A percentile compares a stretch with the other conserved stretches of the same genome.
These are phyloP conservation scores for Sisymbrium irio DNA, from an alignment of 345 rosid genomes.

Conservation along the genomic window DNA sequence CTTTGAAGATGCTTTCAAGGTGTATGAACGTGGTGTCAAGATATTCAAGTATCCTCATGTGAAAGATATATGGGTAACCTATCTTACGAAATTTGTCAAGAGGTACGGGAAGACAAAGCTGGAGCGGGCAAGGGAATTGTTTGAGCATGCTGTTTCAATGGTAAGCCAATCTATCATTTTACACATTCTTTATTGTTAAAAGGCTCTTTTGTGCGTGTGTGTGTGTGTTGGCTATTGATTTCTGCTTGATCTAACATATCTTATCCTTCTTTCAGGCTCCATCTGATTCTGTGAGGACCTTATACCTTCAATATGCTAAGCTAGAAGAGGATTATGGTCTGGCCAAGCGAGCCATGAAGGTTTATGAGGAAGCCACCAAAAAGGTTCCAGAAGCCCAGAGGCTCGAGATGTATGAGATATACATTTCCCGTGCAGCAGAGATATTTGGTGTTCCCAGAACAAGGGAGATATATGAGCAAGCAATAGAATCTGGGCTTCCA, in stretches of 20 bases:
- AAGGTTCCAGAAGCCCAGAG: constrained; percentile 83
- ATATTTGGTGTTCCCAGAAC: constrained; percentile 94
- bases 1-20: constrained; percentile 99
- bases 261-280: constrained; percentile 60
- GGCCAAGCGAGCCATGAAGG: constrained; percentile 96
- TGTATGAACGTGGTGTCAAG: constrained; percentile 95
- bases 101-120: constrained; percentile 87
- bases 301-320: constrained; percentile 94
- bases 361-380: constrained; percentile 89
- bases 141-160: constrained; percentile 87
- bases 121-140: constrained; percentile 92
- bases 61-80: constrained; percentile 92
- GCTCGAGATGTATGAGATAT: constrained; percentile 87
- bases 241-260: neutral
- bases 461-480: constrained; percentile 93
- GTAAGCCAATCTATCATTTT: constrained; percentile 40
- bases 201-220: neutral
- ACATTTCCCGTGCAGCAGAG: constrained; percentile 91
- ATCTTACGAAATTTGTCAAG: constrained; percentile 84
- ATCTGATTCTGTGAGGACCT: constrained; percentile 79
- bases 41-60: constrained; percentile 97
- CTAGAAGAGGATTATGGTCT: constrained; percentile 93
- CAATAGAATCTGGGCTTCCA: constrained; percentile 92
- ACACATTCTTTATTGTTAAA: neutral
- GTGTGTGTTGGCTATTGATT: neutral